Percentiles rank a stretch among this genome's conserved stretches.
phyloP scores from a whole-genome alignment of 495 filamentous ascomycete genomes.

The Penicillium verhagenii region DNA sequence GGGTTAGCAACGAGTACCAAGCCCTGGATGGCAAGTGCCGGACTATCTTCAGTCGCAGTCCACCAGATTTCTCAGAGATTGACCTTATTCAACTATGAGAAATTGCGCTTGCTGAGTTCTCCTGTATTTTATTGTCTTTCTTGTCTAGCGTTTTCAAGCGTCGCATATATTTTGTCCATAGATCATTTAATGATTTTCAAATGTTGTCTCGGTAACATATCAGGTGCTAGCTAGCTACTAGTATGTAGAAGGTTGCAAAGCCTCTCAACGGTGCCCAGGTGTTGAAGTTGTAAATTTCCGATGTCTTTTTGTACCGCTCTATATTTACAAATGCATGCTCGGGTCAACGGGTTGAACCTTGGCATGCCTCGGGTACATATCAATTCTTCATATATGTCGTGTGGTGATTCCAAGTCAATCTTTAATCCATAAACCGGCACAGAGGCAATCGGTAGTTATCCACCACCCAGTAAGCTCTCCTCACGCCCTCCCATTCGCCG shows the following conservation, averaged over 20 bases:
- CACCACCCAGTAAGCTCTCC: slow-evolving; percentile 83
- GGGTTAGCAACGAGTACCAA: slow-evolving; percentile 91
- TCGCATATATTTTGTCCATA: slow-evolving; percentile 21
- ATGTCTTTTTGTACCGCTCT: too few relatives aligned
- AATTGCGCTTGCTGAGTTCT: slow-evolving; percentile 12
- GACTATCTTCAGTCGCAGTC: slow-evolving; percentile 84
- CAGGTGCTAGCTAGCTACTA: too few relatives aligned
- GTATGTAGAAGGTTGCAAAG: too few relatives aligned
- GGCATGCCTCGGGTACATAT: too few relatives aligned
- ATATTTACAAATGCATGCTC: too few relatives aligned
- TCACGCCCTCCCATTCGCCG: slow-evolving; percentile 82
- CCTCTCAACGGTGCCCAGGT: too few relatives aligned
- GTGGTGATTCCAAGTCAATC: too few relatives aligned
- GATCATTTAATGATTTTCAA: not conserved
- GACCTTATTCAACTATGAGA: slow-evolving; percentile 80
- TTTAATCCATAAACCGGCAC: slow-evolving; percentile 60
- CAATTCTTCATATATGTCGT: not conserved
- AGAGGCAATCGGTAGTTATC: slow-evolving; percentile 69
- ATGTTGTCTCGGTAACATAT: too few relatives aligned
- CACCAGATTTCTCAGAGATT: slow-evolving; percentile 88
- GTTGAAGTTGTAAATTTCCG: too few relatives aligned
- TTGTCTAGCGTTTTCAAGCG: slow-evolving; percentile 25
- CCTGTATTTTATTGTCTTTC: slow-evolving; percentile 8
- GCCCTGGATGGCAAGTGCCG: slow-evolving; percentile 79
- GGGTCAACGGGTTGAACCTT: too few relatives aligned